A percentile compares a stretch with the other conserved stretches of the same genome.
These are phyloP conservation scores for Chiua virens DNA, from an alignment of 768 basidiomycete genomes.

Conservation along the genomic window DNA sequence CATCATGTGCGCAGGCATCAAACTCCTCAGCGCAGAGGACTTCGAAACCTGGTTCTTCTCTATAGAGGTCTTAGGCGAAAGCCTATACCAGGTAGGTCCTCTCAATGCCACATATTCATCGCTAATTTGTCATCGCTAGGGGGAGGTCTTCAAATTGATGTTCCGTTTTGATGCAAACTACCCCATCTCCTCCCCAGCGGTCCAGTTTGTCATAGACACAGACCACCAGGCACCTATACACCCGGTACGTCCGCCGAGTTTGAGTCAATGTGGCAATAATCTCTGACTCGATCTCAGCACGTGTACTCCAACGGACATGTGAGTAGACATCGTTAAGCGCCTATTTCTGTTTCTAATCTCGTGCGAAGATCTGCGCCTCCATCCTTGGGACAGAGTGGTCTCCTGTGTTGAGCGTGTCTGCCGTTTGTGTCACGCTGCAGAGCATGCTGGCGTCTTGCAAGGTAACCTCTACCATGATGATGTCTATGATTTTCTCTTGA, in stretches of 20 bases:
- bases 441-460: constrained; percentile 94
- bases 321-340: constrained; percentile 19
- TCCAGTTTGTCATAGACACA: constrained; percentile 76
- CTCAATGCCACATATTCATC: background rate
- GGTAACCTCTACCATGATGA: constrained; percentile 39
- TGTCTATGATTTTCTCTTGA: background rate
- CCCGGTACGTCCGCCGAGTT: constrained; percentile 52
- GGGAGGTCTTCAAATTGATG: constrained; percentile 72
- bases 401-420: constrained; percentile 79
- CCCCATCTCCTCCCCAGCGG: constrained; percentile 86
- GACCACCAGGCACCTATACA: constrained; percentile 70
- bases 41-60: constrained; percentile 76
- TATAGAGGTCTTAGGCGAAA: constrained; percentile 84
- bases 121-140: constrained; percentile 41
- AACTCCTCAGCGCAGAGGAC: constrained; percentile 71
- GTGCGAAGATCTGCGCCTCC: constrained; percentile 76
- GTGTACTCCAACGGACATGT: constrained; percentile 90
- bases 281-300: constrained; percentile 48
- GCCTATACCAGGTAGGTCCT: constrained; percentile 62
- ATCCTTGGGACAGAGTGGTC: constrained; percentile 91
- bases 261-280: constrained; percentile 1
- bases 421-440: constrained; percentile 84
- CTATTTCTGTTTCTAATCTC: constrained; percentile 16
- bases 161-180: constrained; percentile 82
- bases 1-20: constrained; percentile 60